phyloP scores from a whole-genome alignment of 805 yeast genomes.

The Saturnispora galanensis region DNA sequence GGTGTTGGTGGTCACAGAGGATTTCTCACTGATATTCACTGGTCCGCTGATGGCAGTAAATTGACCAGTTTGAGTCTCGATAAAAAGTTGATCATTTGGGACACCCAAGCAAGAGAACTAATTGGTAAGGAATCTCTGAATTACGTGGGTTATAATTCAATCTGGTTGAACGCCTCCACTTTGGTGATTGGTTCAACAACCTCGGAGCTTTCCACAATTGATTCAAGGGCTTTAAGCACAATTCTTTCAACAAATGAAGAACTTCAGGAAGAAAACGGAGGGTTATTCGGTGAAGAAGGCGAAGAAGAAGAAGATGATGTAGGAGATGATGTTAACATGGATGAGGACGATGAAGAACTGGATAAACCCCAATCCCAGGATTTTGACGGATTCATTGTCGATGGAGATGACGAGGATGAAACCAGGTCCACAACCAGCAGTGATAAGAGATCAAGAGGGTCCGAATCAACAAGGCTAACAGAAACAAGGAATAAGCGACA shows the following conservation, averaged over 20 bases:
- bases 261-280: slow-evolving; percentile 10
- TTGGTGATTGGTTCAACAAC: slow-evolving; percentile 10
- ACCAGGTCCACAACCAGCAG: background rate
- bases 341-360: slow-evolving; percentile 16
- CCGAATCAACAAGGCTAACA: slow-evolving; percentile 12
- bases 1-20: slow-evolving; percentile 21
- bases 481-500: slow-evolving; percentile 7
- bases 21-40: slow-evolving; percentile 39
- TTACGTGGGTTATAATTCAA: slow-evolving; percentile 4
- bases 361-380: slow-evolving; percentile 22
- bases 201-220: slow-evolving; percentile 10
- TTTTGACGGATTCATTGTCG: slow-evolving; percentile 49
- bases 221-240: slow-evolving; percentile 7
- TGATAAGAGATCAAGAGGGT: slow-evolving; percentile 9
- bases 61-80: slow-evolving; percentile 52
- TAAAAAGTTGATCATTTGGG: slow-evolving; percentile 47
- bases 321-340: slow-evolving; percentile 17
- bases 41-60: slow-evolving; percentile 53
- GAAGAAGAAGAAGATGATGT: slow-evolving; percentile 14
- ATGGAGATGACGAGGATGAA: slow-evolving; percentile 43
- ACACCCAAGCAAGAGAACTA: slow-evolving; percentile 30
- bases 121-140: slow-evolving; percentile 11
- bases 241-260: slow-evolving; percentile 3
- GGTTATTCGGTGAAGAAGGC: slow-evolving; percentile 6
- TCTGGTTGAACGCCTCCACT: slow-evolving; percentile 10